Evolutionary conservation across 371 early-diverging fungal species (phyloP).

Genomic region (Funneliformis caledonium): DNA sequence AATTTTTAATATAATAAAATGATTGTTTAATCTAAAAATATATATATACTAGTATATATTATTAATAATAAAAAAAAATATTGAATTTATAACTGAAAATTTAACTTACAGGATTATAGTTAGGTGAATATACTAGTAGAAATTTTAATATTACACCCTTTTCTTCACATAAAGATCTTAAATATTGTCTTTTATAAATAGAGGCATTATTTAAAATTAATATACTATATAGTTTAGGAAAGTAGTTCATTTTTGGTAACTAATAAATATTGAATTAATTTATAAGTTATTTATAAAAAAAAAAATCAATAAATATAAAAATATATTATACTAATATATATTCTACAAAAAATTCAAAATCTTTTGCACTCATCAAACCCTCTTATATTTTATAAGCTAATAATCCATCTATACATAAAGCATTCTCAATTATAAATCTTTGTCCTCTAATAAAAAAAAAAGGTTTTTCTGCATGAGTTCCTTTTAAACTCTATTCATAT

Average conservation of each 20-base stretch:
- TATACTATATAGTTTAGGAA: neutral
- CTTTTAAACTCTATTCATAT: neutral
- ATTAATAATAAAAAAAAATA: neutral
- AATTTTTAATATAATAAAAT: neutral
- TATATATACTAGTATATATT: neutral
- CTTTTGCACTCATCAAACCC: no score
- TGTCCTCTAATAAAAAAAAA: neutral
- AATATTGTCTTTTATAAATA: neutral
- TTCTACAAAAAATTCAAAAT: no score
- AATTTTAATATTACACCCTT: neutral
- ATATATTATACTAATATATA: no score
- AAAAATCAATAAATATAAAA: no score
- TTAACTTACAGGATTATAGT: neutral
- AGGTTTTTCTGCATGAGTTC: neutral
- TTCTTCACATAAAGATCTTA: neutral
- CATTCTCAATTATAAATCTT: slow-evolving; percentile 2
- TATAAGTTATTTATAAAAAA: no score
- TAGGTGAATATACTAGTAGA: neutral
- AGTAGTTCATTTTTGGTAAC: neutral
- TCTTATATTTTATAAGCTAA: no score
- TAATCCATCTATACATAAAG: neutral
- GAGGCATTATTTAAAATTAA: no score
- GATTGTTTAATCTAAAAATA: neutral
- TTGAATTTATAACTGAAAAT: neutral
- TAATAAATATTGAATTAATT: slow-evolving; percentile 26